Evolutionary conservation across 2,329 filamentous ascomycete genomes (phyloP).

Genomic region (Huntiella bhutanensis): DNA sequence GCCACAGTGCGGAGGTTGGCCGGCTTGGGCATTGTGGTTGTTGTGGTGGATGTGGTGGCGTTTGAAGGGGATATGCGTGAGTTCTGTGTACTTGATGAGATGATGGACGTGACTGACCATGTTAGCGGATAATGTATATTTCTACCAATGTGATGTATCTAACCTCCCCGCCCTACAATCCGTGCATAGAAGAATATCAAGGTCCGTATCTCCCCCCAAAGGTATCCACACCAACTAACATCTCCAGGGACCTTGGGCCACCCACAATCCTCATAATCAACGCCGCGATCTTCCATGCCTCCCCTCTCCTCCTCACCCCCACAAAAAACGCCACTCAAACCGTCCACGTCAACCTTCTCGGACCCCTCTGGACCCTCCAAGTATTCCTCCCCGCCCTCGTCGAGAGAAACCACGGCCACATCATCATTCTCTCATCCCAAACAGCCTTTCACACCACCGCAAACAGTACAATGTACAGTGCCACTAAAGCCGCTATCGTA

Average conservation of each 20-base stretch:
- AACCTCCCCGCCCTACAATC: constrained; percentile 14
- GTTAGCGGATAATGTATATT: constrained; percentile 22
- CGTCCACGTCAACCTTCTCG: constrained; percentile 38
- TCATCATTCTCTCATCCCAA: constrained; percentile 36
- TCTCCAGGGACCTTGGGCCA: constrained; percentile 2
- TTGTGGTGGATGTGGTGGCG: constrained; percentile 35
- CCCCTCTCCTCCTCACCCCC: constrained; percentile 28
- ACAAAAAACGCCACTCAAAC: constrained; percentile 24
- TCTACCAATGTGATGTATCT: constrained; percentile 37
- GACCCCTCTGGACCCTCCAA: constrained; percentile 36
- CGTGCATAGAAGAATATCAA: too few species aligned
- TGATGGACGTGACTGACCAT: not conserved
- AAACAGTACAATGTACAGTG: constrained; percentile 39
- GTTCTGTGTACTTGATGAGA: constrained; percentile 5
- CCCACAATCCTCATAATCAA: constrained; percentile 38
- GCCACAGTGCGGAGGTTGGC: constrained; percentile 32
- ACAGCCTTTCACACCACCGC: constrained; percentile 35
- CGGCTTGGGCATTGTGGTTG: constrained; percentile 32
- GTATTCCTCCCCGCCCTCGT: constrained; percentile 38
- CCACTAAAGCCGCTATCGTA: constrained; percentile 37
- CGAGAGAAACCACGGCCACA: constrained; percentile 35
- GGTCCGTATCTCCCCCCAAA: too few species aligned
- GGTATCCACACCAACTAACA: not conserved
- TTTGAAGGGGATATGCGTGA: constrained; percentile 24
- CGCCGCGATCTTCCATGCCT: constrained; percentile 32